phyloP scores from a whole-genome alignment of 345 rosid species.

The Eucalyptus dawsonii region DNA sequence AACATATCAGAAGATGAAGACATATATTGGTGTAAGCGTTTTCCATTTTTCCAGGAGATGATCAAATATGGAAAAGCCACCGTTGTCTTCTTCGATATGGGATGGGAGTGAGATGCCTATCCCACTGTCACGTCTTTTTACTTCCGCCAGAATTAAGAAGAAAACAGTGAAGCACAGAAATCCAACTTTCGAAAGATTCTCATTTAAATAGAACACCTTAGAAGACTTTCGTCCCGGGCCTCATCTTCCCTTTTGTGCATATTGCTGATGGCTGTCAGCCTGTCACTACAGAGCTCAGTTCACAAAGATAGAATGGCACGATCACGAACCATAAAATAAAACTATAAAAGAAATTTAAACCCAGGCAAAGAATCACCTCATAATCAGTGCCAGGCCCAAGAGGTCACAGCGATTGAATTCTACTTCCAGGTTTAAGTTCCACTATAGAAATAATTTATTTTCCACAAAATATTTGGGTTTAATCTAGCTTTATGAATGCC shows the following conservation, averaged over 20 bases:
- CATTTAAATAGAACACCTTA: neutral
- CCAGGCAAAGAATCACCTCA: neutral
- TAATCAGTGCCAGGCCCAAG: neutral
- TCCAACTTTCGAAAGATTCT: neutral
- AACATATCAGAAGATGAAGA: neutral
- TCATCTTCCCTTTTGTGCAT: neutral
- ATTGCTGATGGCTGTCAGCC: neutral
- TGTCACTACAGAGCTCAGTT: neutral
- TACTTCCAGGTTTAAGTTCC: neutral
- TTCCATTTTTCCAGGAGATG: neutral
- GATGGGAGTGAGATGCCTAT: neutral
- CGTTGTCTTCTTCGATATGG: neutral
- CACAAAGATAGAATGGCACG: neutral
- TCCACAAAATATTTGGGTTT: neutral
- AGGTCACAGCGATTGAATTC: neutral
- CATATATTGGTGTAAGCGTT: neutral
- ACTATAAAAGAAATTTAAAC: neutral
- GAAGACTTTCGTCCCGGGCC: neutral
- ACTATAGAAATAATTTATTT: neutral
- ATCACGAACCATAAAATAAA: neutral
- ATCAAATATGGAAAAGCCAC: neutral
- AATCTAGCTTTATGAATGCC: neutral
- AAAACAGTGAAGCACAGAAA: neutral
- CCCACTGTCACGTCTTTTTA: neutral
- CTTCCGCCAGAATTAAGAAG: neutral